phyloP scores from a whole-genome alignment of 2,329 filamentous ascomycete genomes.

The Grosmannia serpens region DNA sequence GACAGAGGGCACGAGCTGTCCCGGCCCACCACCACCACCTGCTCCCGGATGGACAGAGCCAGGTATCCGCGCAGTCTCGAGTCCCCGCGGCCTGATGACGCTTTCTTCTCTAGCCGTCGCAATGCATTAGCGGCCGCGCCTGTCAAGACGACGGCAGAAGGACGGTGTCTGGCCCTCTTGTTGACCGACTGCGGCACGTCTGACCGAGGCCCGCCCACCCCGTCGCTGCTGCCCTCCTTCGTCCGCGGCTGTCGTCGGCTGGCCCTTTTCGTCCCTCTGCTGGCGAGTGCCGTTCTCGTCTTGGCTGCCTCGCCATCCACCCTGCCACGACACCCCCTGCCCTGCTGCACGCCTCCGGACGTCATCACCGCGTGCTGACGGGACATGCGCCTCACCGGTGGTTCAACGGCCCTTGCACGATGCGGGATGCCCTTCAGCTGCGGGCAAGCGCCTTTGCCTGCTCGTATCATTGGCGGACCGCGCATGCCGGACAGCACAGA shows the following conservation, averaged over 20 bases:
- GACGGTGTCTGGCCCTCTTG: neutral
- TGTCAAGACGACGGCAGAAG: neutral
- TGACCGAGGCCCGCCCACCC: too few relatives aligned
- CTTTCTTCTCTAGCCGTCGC: too few relatives aligned
- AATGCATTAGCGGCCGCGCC: neutral
- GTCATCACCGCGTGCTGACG: neutral
- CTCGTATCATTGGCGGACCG: neutral
- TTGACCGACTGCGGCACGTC: neutral
- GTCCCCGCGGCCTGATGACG: too few relatives aligned
- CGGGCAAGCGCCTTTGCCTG: neutral
- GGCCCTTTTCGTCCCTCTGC: neutral
- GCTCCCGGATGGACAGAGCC: too few relatives aligned
- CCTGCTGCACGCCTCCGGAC: neutral
- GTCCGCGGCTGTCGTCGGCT: too few relatives aligned
- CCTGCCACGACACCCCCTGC: too few relatives aligned
- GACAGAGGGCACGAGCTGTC: too few relatives aligned
- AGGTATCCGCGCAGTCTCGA: too few relatives aligned
- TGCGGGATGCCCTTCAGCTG: neutral
- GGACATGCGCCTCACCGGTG: neutral
- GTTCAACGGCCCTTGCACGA: neutral
- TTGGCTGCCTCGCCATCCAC: too few relatives aligned
- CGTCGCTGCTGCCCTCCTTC: neutral
- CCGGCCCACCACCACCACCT: too few relatives aligned
- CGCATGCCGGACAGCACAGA: too few relatives aligned
- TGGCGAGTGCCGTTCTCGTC: too few relatives aligned